Evolutionary conservation across 805 yeast genomes (phyloP).

Genomic region (Schwanniomyces vanrijiae): DNA sequence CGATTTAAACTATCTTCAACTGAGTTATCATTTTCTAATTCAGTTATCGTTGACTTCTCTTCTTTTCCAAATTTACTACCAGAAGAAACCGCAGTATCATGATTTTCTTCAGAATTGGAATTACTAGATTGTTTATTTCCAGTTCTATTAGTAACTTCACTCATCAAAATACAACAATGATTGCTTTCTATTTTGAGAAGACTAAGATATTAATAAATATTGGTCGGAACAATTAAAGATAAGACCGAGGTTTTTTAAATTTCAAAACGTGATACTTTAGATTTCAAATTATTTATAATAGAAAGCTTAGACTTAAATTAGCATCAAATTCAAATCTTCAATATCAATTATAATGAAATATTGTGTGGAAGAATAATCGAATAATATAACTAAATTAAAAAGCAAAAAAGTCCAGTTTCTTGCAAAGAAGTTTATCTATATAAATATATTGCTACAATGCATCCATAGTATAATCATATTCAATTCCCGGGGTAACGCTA

Average conservation of each 20-base stretch:
- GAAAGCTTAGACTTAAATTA: no score
- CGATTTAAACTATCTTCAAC: neutral
- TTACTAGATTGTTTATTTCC: neutral
- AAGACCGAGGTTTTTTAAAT: neutral
- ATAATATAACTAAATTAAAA: neutral
- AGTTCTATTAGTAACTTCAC: neutral
- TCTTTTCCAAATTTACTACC: neutral
- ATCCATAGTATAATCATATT: slow-evolving; percentile 98
- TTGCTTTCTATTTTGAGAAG: no score
- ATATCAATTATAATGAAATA: no score
- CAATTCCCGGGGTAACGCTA: slow-evolving; percentile 96
- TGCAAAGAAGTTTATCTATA: neutral
- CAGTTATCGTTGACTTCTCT: neutral
- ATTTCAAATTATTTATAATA: no score
- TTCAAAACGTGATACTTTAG: neutral
- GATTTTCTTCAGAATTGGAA: neutral
- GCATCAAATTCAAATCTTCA: no score
- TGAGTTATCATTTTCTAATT: neutral
- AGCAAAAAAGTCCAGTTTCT: neutral
- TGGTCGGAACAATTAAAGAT: no score
- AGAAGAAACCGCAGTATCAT: neutral
- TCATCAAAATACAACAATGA: neutral
- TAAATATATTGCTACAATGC: slow-evolving; percentile 51
- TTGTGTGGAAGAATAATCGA: neutral
- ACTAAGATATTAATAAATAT: no score